Evolutionary conservation across 345 rosid genomes (phyloP).

Genomic region (Hypericum perforatum): DNA sequence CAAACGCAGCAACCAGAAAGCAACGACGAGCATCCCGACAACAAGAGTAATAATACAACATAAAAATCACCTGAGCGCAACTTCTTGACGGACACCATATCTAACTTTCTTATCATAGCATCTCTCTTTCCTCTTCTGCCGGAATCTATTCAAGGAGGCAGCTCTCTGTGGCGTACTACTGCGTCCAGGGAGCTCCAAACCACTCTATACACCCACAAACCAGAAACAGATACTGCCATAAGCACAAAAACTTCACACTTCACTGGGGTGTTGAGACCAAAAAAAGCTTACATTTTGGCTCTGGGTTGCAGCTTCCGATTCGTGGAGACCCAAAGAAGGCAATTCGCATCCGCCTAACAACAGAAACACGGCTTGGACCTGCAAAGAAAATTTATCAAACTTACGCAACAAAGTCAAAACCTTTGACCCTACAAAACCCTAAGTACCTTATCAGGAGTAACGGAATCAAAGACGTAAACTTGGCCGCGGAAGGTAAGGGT

Average conservation of each 20-base stretch:
- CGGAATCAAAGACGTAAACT: conserved; percentile 79
- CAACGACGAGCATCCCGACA: not conserved
- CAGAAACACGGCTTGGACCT: conserved; percentile 78
- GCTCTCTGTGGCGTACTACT: conserved; percentile 78
- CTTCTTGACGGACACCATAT: conserved; percentile 94
- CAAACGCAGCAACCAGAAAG: too few species aligned
- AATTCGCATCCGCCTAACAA: conserved; percentile 71
- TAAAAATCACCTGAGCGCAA: conserved; percentile 62
- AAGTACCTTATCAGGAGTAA: conserved; percentile 67
- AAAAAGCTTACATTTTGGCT: conserved; percentile 39
- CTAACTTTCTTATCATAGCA: conserved; percentile 92
- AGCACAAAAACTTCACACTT: not conserved
- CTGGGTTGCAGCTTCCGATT: conserved; percentile 45
- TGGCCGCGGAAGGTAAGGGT: conserved; percentile 83
- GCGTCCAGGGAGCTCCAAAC: conserved; percentile 44
- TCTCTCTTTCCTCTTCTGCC: conserved; percentile 89
- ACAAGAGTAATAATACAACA: not conserved
- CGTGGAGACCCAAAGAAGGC: conserved; percentile 39
- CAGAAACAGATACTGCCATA: not conserved
- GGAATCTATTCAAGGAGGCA: conserved; percentile 74
- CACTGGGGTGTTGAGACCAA: not conserved
- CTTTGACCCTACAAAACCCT: conserved; percentile 11
- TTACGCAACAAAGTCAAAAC: not conserved
- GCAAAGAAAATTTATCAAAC: conserved; percentile 11
- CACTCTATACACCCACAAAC: not conserved